Evolutionary conservation across 495 filamentous ascomycete species (phyloP).

Genomic region (Chaetomium cochliodes): DNA sequence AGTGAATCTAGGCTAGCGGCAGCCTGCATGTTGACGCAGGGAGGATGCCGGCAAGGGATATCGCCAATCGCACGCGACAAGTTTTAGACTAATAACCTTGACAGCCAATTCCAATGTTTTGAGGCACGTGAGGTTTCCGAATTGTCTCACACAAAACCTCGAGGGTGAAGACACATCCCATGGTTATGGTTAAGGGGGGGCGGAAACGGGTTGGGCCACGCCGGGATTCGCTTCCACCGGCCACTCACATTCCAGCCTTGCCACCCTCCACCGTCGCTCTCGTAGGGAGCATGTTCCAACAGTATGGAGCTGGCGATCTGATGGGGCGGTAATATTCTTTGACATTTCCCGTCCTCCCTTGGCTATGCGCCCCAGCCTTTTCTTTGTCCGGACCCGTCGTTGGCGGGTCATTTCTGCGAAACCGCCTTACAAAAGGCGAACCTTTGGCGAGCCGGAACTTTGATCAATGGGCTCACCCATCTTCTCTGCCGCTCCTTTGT

Average conservation of each 20-base stretch:
- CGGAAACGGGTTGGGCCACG: slow-evolving; percentile 21
- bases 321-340: slow-evolving; percentile 27
- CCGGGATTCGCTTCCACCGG: slow-evolving; percentile 9
- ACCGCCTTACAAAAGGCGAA: slow-evolving; percentile 20
- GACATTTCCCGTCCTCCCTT: slow-evolving; percentile 18
- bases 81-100: slow-evolving; percentile 2
- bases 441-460: slow-evolving; percentile 14
- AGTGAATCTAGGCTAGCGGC: slow-evolving; percentile 33
- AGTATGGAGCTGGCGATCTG: slow-evolving; percentile 21
- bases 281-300: slow-evolving; percentile 26
- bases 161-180: slow-evolving; percentile 28
- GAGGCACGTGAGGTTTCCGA: slow-evolving; percentile 11
- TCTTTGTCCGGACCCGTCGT: slow-evolving; percentile 23
- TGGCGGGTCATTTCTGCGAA: slow-evolving; percentile 11
- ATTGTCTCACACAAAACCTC: slow-evolving; percentile 13
- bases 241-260: slow-evolving; percentile 28
- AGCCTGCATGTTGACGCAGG: slow-evolving; percentile 21
- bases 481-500: slow-evolving; percentile 33
- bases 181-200: slow-evolving; percentile 19
- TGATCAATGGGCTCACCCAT: slow-evolving; percentile 22
- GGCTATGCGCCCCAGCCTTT: slow-evolving; percentile 21
- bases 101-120: slow-evolving; percentile 12
- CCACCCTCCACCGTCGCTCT: slow-evolving; percentile 4
- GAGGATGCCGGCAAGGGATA: slow-evolving; percentile 29
- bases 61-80: slow-evolving; percentile 10